Evolutionary conservation across 257 asterid genomes (phyloP).

Genomic region (Primulina huaijiensis): DNA sequence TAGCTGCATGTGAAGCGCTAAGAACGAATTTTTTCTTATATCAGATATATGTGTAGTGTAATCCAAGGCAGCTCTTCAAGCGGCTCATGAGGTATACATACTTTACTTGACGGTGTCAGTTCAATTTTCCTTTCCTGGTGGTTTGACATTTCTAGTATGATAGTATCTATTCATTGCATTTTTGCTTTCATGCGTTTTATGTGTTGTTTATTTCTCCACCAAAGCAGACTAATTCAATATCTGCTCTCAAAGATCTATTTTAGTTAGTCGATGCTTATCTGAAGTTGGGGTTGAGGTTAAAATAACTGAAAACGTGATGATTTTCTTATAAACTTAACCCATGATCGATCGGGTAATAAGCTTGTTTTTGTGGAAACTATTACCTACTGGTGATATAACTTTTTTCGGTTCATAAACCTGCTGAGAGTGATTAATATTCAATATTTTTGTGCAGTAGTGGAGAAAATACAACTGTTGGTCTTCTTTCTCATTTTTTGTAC

Average conservation of each 20-base stretch:
- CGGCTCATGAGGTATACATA: background rate
- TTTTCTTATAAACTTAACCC: background rate
- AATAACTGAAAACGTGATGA: background rate
- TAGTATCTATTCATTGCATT: background rate
- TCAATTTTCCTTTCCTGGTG: background rate
- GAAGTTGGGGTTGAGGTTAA: background rate
- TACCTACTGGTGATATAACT: background rate
- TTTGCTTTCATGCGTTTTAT: background rate
- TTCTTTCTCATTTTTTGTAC: background rate
- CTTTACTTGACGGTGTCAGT: background rate
- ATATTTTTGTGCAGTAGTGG: background rate
- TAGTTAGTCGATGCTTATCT: background rate
- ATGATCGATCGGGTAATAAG: background rate
- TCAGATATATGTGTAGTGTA: background rate
- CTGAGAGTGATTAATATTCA: background rate
- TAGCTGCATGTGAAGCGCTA: no score
- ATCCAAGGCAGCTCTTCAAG: background rate
- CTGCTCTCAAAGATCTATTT: background rate
- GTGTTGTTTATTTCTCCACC: background rate
- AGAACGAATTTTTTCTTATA: background rate
- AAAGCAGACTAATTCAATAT: background rate
- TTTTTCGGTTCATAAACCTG: background rate
- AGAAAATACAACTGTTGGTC: background rate
- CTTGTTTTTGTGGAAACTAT: background rate
- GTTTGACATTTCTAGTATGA: background rate